Base-by-base conservation (phyloP, 257 asterid species). In the Echium plantagineum region DNA sequence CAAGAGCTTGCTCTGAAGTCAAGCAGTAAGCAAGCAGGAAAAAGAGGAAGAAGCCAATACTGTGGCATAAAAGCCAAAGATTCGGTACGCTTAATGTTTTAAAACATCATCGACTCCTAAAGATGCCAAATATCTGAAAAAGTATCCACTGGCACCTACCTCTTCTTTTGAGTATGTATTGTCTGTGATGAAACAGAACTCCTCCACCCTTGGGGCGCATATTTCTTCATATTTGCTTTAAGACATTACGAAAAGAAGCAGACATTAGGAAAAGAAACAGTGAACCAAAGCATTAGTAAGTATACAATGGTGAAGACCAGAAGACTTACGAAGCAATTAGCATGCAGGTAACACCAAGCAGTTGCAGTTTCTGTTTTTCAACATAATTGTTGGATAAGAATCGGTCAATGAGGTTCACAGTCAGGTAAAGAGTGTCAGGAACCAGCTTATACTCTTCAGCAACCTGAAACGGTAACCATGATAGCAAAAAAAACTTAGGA, bases 331-430 rank as follows among this genome's bases (percentile, higher is more conserved):
- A 93, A 63, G 99, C 89, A 80, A 89, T 86, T 63, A 93, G 86
- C 97, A 93, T 83, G 97, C 97, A 89, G 64, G 99, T 89, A 62
- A 93, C 94, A 15, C 99, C 99, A 71, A 93, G 86, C 65, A 93
- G 87, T 73, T 93, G 99, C 71, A 93, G 77, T 71, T 84, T 93
- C 72, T 80, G 94, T 78, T 84, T 93, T 80, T 89, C 94, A 56
- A 89, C 78, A 72, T 77, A 79, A 63, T 75, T 81, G 69, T 66
- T 84, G 20, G 97, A 82, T 55, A 93, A 81, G 74, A 75, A 93
- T 57, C 97, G 80, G 71, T 93, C 99, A 70, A 93, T 83, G 59
- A 93, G 99, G 80, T 89, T 83, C 68, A 89, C 95, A 65, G 98
- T 83, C 78, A 93, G 84, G 89, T 93, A 93, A 59, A 93, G 95